Conservation (phyloP, 345 rosid genomes). For the Eucalyptus urophylla region DNA sequence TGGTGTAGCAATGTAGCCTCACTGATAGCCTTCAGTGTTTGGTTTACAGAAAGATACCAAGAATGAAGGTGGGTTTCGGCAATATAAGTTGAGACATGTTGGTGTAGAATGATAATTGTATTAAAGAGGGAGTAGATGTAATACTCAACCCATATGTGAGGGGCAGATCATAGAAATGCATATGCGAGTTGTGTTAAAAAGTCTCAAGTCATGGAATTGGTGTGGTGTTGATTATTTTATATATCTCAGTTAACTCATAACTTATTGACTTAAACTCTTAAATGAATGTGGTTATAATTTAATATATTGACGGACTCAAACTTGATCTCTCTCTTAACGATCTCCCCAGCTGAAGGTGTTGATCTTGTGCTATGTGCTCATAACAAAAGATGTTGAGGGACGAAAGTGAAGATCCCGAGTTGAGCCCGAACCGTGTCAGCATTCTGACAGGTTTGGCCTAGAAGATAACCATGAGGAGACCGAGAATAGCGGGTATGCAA, state of each 20-base stretch:
- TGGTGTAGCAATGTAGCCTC: no score
- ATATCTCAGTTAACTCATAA: background rate
- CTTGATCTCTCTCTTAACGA: no score
- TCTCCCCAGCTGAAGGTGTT: background rate
- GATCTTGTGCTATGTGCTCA: background rate
- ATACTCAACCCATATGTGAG: background rate
- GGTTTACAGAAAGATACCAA: no score
- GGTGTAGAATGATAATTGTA: background rate
- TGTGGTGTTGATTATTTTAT: background rate
- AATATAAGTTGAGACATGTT: background rate
- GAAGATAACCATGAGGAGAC: background rate
- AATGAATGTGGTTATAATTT: no score
- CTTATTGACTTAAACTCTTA: no score
- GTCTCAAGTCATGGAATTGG: background rate
- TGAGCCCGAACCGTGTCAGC: background rate
- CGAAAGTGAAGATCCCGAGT: background rate
- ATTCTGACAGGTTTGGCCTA: background rate
- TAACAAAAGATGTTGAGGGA: background rate
- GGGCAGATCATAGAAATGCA: background rate
- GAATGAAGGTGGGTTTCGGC: accelerated
- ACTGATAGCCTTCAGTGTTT: no score
- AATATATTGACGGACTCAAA: accelerated
- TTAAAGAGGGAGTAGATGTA: background rate
- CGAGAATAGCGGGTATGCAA: background rate
- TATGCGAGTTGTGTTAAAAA: background rate